phyloP scores from a whole-genome alignment of 805 yeast species.

The Candida ponderosae region DNA sequence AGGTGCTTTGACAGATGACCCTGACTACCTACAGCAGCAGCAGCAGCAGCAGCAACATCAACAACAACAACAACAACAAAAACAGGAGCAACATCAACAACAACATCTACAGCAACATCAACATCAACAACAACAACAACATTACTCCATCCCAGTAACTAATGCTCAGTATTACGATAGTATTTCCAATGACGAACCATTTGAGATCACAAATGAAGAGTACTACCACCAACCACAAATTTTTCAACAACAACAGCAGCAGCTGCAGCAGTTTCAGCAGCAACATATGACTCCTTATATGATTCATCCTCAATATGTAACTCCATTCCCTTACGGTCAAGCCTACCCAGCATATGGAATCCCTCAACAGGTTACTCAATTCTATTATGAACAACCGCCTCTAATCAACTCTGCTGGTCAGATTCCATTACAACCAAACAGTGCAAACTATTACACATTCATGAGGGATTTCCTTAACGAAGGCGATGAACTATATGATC shows the following conservation, averaged over 20 bases:
- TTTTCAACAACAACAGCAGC: background rate
- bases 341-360: background rate
- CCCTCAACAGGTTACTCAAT: background rate
- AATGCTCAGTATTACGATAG: conserved; percentile 20
- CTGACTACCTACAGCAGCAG: background rate
- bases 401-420: conserved; percentile 1
- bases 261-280: background rate
- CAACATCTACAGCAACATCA: background rate
- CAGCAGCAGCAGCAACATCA: background rate
- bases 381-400: conserved; percentile 2
- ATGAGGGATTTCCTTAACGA: conserved; percentile 1
- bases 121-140: conserved; percentile 1
- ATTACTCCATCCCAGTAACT: conserved; percentile 10
- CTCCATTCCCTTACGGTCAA: background rate
- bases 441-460: conserved; percentile 1
- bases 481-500: conserved; percentile 8
- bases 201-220: background rate
- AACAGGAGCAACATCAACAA: background rate
- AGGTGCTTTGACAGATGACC: background rate
- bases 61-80: background rate
- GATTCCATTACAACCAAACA: background rate
- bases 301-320: background rate
- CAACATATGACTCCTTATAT: too few species aligned
- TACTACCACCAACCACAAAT: background rate
- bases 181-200: conserved; percentile 8